Base-by-base conservation (phyloP, 2,329 filamentous ascomycete species). In the Botryosphaeria dothidea region DNA sequence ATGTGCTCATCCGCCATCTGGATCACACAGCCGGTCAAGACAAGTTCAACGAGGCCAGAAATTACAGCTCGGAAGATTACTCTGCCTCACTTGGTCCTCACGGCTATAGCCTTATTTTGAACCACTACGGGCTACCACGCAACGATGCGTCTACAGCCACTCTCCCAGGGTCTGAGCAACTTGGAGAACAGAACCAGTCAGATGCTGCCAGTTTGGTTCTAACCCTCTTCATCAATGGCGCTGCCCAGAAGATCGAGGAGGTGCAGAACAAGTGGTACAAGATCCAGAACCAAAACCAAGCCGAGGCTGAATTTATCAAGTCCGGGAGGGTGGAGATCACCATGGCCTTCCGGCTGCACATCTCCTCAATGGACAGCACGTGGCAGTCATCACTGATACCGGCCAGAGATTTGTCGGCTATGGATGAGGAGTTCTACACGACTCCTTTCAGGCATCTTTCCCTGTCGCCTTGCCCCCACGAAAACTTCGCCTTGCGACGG, bases 401-500 rank as follows among this genome's bases (percentile, higher is more conserved):
- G 9, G 62, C 41, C 0, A 36, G 11, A 1, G 41, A 48, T 4
- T 7, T 57, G 27, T 27, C 36, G 4, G 21, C 13, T 8, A 3
- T 31, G 1, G 17, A 58, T 3, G 17, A 29, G 4, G 23, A 15
- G 8, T 45, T 58, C 31, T 29, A 17, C 2, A 27, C 23, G 13
- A 31, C 54, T 1, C 54, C 38, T 1, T 58, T 58, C 17, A 19
- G 13, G 25, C 21, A 34, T 1, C 23, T 58, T 25, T 19, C 38
- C 9, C 54, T 58, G 15, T 58, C 54, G 4, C 17, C 54, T 9
- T n/a, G 25, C 6, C 17, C 38, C 4, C 58, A 62, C 9, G 36
- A 66, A 15, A 62, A 67, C 21, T 68, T 66, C 29, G 25, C 48
- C 3, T 13, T 66, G 5, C 41, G 64, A 9, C 56, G 67, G 2